A percentile compares a stretch with the other conserved stretches of the same genome.
Evolutionary conservation across 2,329 filamentous ascomycete genomes (phyloP).

Genomic region (Alternaria arbusti): DNA sequence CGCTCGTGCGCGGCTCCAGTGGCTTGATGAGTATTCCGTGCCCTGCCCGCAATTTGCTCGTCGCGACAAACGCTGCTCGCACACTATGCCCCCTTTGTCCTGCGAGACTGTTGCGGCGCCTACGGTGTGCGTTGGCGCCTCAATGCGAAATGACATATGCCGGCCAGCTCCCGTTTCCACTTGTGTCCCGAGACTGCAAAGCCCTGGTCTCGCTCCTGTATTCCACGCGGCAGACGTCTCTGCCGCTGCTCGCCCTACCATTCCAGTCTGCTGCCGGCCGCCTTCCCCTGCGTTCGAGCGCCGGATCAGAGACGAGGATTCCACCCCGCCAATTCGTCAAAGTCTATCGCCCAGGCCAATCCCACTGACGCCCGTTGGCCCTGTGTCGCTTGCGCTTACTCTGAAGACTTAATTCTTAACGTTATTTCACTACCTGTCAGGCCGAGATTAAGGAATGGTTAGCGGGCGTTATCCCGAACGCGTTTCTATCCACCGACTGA

Average conservation of each 20-base stretch:
- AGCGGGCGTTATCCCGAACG: constrained; percentile 38
- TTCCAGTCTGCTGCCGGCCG: constrained; percentile 27
- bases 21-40: constrained; percentile 24
- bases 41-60: constrained; percentile 35
- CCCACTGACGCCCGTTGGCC: constrained; percentile 41
- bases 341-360: constrained; percentile 32
- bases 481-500: constrained; percentile 16
- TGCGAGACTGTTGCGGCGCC: constrained; percentile 26
- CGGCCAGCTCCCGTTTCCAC: constrained; percentile 24
- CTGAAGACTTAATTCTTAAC: constrained; percentile 25
- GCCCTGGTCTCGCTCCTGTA: constrained; percentile 23
- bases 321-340: constrained; percentile 33
- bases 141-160: constrained; percentile 41
- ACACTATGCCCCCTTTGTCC: constrained; percentile 24
- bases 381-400: constrained; percentile 42
- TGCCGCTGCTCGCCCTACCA: constrained; percentile 23
- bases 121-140: constrained; percentile 39
- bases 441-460: constrained; percentile 49
- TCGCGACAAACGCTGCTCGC: constrained; percentile 12
- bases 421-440: constrained; percentile 28
- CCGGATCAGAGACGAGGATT: constrained; percentile 31
- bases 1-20: constrained; percentile 33
- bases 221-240: constrained; percentile 26
- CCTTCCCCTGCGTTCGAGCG: constrained; percentile 37
- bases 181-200: constrained; percentile 19